Evolutionary conservation across 2,329 filamentous ascomycete genomes (phyloP).

Genomic region (Corinectria fuckeliana): DNA sequence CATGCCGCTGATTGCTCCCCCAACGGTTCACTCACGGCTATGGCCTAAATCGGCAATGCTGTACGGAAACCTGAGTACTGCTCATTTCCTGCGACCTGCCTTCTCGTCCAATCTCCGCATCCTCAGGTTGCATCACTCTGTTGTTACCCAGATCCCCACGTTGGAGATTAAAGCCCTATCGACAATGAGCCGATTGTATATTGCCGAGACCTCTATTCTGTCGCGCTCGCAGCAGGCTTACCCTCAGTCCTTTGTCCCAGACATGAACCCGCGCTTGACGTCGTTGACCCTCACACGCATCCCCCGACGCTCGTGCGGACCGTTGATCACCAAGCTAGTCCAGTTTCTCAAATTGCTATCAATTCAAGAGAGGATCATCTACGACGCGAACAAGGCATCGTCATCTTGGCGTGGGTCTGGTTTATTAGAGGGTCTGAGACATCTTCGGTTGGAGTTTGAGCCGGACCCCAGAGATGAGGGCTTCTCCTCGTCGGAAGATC

Average conservation of each 20-base stretch:
- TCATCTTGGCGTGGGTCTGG: conserved; percentile 48
- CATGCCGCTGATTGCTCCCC: conserved; percentile 41
- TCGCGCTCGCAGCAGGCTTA: conserved; percentile 54
- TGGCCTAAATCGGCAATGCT: conserved; percentile 45
- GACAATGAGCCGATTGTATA: conserved; percentile 43
- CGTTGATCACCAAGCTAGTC: conserved; percentile 54
- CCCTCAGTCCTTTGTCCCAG: conserved; percentile 56
- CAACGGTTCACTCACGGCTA: not conserved
- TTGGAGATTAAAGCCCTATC: conserved; percentile 49
- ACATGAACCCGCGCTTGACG: conserved; percentile 62
- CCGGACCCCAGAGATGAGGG: conserved; percentile 49
- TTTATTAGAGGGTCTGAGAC: conserved; percentile 58
- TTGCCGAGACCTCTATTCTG: conserved; percentile 55
- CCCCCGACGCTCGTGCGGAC: conserved; percentile 60
- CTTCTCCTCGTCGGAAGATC: conserved; percentile 40
- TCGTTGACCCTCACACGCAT: conserved; percentile 61
- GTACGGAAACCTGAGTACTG: conserved; percentile 52
- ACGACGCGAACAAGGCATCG: conserved; percentile 31
- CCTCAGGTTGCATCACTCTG: conserved; percentile 64
- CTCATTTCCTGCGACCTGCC: conserved; percentile 59
- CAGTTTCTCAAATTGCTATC: conserved; percentile 55
- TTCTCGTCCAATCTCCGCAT: conserved; percentile 59
- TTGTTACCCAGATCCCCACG: conserved; percentile 62
- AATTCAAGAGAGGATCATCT: conserved; percentile 56
- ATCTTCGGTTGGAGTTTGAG: conserved; percentile 62